Evolutionary conservation across 2,329 filamentous ascomycete genomes (phyloP), one percentile per base, ranked within the genome.

Genomic region (Sporothrix humicola): DNA sequence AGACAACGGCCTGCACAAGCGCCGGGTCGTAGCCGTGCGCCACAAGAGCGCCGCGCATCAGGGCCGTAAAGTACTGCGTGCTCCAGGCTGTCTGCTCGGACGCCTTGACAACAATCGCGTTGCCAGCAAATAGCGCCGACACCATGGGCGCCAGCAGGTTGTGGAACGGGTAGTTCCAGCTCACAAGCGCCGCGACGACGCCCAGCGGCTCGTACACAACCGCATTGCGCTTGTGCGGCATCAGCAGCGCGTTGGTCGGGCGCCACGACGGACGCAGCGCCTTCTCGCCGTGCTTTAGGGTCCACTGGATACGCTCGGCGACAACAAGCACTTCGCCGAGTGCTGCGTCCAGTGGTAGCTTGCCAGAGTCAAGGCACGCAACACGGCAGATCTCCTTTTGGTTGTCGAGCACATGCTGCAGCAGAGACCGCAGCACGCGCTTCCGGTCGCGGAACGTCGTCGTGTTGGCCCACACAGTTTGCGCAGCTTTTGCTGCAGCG

Each of bases 121-220:
- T 98, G 65, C 96, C 96, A 15, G 95, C 88, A 81, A 98, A 98
- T 69, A 98, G 87, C 17, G 93, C 91, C 77, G 93, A 95, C 80
- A 98, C 97, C 77, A 98, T 88, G 15, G 95, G 96, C 0, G 93
- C 94, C 65, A 98, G 89, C 76, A 98, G 86, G 82, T 99, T 99
- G 84, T 99, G 96, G 82, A 98, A 97, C 61, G 93, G 91, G 81
- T 94, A 98, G 84, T 99, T 99, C 96, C 96, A 99, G 80, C 93
- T 96, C 59, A 99, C 94, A 71, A 95, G 91, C 20, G 96, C 95
- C 12, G 94, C 92, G 6, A 99, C 93, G 50, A 99, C 94, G 17
- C 96, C 96, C 23, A 98, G 85, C 15, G 96, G 95, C 82, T 99
- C 95, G 82, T 97, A 99, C 69, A 88, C 85, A 42, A 99, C 94